Evolutionary conservation across 805 yeast species (phyloP).

Genomic region (Ogataea ganodermae): DNA sequence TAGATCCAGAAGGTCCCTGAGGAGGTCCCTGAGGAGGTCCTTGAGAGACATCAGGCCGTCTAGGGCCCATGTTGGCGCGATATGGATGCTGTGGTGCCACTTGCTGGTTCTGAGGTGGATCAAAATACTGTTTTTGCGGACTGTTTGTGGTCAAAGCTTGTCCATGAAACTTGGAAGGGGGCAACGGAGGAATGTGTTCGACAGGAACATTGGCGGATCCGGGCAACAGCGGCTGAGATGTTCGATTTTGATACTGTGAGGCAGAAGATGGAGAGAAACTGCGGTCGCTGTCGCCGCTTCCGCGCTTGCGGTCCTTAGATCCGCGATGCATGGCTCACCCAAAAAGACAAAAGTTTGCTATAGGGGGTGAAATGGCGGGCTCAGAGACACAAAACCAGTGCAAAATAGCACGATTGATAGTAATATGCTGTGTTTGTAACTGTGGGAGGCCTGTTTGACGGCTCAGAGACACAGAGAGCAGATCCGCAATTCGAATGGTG

Average conservation of each 20-base stretch:
- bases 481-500: neutral
- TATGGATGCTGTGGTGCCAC: slow-evolving; percentile 6
- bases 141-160: neutral
- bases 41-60: slow-evolving; percentile 2
- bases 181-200: slow-evolving; percentile 20
- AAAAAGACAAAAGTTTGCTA: neutral
- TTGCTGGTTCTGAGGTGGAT: slow-evolving; percentile 3
- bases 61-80: neutral
- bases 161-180: slow-evolving; percentile 18
- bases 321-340: slow-evolving; percentile 9
- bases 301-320: slow-evolving; percentile 6
- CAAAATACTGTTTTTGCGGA: slow-evolving; percentile 7
- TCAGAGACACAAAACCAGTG: neutral
- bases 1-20: neutral
- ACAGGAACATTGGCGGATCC: neutral
- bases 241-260: neutral
- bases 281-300: slow-evolving; percentile 7
- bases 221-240: neutral
- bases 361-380: neutral
- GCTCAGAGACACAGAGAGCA: neutral
- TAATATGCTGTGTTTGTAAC: neutral
- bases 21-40: neutral
- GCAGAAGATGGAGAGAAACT: neutral
- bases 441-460: neutral
- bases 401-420: neutral